phyloP scores from a whole-genome alignment of 2,329 filamentous ascomycete species.

The Triangularia verruculosa region DNA sequence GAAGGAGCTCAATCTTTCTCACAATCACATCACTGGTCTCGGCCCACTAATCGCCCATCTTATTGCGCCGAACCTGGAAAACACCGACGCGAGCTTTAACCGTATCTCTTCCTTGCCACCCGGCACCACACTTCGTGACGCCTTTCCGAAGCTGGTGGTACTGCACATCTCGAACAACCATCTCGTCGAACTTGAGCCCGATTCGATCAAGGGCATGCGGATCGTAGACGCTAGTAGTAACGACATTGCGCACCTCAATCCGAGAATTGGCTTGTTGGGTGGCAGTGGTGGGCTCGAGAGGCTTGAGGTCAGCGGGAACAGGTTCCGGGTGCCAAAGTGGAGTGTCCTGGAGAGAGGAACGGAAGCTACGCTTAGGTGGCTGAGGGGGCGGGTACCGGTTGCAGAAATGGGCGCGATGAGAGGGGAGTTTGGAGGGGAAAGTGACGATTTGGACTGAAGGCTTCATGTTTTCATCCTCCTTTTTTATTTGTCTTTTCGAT shows the following conservation, averaged over 20 bases:
- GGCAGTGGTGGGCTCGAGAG: constrained; percentile 57
- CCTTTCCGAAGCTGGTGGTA: constrained; percentile 68
- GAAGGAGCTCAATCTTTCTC: constrained; percentile 71
- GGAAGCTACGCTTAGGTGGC: constrained; percentile 76
- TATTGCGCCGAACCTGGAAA: constrained; percentile 69
- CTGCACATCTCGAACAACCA: constrained; percentile 78
- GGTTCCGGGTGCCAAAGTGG: constrained; percentile 82
- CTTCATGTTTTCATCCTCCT: background rate
- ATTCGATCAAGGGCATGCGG: constrained; percentile 69
- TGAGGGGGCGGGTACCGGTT: constrained; percentile 70
- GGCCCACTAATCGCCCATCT: constrained; percentile 63
- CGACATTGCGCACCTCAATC: constrained; percentile 76
- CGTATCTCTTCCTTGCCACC: constrained; percentile 68
- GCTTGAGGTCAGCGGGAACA: constrained; percentile 79
- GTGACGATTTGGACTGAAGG: constrained; percentile 28
- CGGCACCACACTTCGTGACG: constrained; percentile 50
- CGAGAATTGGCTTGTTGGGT: constrained; percentile 73
- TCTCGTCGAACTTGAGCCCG: constrained; percentile 68
- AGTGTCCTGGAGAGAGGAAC: constrained; percentile 84
- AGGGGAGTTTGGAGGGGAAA: constrained; percentile 39
- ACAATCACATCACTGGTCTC: constrained; percentile 71
- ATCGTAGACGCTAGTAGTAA: constrained; percentile 82
- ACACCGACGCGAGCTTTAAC: constrained; percentile 80
- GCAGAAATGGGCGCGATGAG: constrained; percentile 58
- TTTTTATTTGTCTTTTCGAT: background rate